Percentiles rank a stretch among this genome's conserved stretches.
These are phyloP conservation scores for Rhizopogon vulgaris DNA, from an alignment of 768 basidiomycete genomes.

Conservation along the genomic window DNA sequence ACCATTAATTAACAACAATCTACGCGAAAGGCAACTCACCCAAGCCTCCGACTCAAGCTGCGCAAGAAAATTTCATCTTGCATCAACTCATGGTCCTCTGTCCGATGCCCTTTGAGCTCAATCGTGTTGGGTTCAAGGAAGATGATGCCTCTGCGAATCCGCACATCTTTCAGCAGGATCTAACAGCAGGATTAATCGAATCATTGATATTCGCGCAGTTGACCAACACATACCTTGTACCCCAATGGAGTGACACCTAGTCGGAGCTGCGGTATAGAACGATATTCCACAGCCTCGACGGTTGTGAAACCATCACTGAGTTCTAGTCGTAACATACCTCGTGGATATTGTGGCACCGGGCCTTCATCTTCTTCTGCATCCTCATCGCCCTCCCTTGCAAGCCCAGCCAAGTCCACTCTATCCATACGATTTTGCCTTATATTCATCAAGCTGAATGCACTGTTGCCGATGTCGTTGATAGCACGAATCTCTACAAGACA, in stretches of 20 bases:
- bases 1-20: not conserved
- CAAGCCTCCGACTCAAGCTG: conserved; percentile 55
- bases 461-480: conserved; percentile 80
- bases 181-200: conserved; percentile 20
- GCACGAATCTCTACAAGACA: conserved; percentile 70
- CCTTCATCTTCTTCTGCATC: conserved; percentile 61
- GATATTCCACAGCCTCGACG: conserved; percentile 76
- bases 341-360: conserved; percentile 74
- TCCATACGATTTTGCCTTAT: conserved; percentile 58
- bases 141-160: conserved; percentile 62
- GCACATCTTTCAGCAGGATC: conserved; percentile 67
- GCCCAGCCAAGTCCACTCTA: conserved; percentile 42
- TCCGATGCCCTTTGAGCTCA: conserved; percentile 51
- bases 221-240: conserved; percentile 53
- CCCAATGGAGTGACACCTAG: conserved; percentile 78
- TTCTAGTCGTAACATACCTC: conserved; percentile 71
- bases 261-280: conserved; percentile 52
- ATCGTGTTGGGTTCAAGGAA: conserved; percentile 72
- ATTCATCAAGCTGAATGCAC: conserved; percentile 76
- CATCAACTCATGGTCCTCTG: conserved; percentile 56
- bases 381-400: conserved; percentile 39
- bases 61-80: conserved; percentile 57
- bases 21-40: conserved; percentile 39
- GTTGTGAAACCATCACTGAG: conserved; percentile 71
- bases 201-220: not conserved